phyloP scores from a whole-genome alignment of 2,329 filamentous ascomycete species.

The Fusarium sp. region DNA sequence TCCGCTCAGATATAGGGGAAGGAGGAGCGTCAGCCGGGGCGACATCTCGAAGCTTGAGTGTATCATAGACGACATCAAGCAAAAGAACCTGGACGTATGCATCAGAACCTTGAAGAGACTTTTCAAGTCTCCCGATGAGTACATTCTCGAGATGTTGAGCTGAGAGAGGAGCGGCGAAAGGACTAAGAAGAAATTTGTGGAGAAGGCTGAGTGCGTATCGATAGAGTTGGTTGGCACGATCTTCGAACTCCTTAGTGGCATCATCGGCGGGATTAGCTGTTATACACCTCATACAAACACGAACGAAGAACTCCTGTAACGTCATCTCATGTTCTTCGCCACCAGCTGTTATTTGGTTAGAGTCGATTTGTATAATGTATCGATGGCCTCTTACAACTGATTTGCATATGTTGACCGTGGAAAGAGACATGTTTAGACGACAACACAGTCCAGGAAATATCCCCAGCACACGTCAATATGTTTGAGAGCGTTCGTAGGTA shows the following conservation, averaged over 20 bases:
- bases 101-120: slow-evolving; percentile 70
- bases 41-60: slow-evolving; percentile 73
- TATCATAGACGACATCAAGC: slow-evolving; percentile 80
- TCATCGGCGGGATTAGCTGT: slow-evolving; percentile 38
- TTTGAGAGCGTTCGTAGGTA: slow-evolving; percentile 80
- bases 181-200: slow-evolving; percentile 74
- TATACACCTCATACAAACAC: slow-evolving; percentile 73
- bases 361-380: not conserved
- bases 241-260: slow-evolving; percentile 42
- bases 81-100: slow-evolving; percentile 80
- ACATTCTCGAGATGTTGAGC: slow-evolving; percentile 75
- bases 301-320: slow-evolving; percentile 75
- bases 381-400: slow-evolving; percentile 59
- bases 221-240: slow-evolving; percentile 73
- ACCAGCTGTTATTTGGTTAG: slow-evolving; percentile 54
- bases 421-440: slow-evolving; percentile 65
- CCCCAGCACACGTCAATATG: slow-evolving; percentile 73
- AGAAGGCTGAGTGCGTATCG: slow-evolving; percentile 76
- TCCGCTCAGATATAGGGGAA: slow-evolving; percentile 61
- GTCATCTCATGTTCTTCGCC: slow-evolving; percentile 66
- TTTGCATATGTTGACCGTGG: slow-evolving; percentile 46
- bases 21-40: slow-evolving; percentile 53
- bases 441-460: slow-evolving; percentile 76
- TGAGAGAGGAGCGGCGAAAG: slow-evolving; percentile 68
- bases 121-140: slow-evolving; percentile 75